These are phyloP conservation scores for Chytriomyces sp. DNA, from an alignment of 192 early-diverging fungal genomes.

Conservation along the genomic window DNA sequence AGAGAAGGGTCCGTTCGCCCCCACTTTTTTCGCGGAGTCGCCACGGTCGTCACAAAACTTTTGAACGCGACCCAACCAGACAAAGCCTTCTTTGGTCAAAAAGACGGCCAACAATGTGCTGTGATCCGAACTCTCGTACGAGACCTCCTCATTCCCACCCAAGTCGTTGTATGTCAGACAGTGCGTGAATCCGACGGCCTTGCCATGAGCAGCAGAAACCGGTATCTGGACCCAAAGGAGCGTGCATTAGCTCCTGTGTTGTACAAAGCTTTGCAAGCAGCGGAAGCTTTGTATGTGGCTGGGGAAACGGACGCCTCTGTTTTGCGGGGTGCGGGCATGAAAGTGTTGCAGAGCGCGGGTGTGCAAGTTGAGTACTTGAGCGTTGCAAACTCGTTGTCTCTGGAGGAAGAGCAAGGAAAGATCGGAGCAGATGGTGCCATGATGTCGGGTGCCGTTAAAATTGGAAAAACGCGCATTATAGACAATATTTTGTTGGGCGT, in stretches of 20 bases:
- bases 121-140: slow-evolving; percentile 74
- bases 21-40: slow-evolving; percentile 96
- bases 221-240: slow-evolving; percentile 77
- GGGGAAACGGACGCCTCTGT: slow-evolving; percentile 38
- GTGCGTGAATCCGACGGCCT: slow-evolving; percentile 81
- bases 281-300: slow-evolving; percentile 51
- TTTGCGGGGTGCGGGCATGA: slow-evolving; percentile 54
- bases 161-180: slow-evolving; percentile 75
- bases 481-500: slow-evolving; percentile 86
- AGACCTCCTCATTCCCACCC: slow-evolving; percentile 82
- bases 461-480: slow-evolving; percentile 89
- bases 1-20: slow-evolving; percentile 88
- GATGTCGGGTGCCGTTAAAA: slow-evolving; percentile 80
- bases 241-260: slow-evolving; percentile 73
- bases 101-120: slow-evolving; percentile 86
- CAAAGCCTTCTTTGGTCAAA: slow-evolving; percentile 91
- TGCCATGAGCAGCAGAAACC: slow-evolving; percentile 89
- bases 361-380: slow-evolving; percentile 86
- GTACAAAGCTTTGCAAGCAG: slow-evolving; percentile 69
- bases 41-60: slow-evolving; percentile 92
- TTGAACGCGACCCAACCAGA: slow-evolving; percentile 89
- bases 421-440: slow-evolving; percentile 67
- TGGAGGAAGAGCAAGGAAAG: slow-evolving; percentile 64
- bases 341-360: slow-evolving; percentile 56
- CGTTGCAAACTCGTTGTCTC: slow-evolving; percentile 70